Evolutionary conservation across 352 stramenopile genomes (phyloP), one percentile per base, ranked within the genome.

Genomic region (Phytophthora pisi): DNA sequence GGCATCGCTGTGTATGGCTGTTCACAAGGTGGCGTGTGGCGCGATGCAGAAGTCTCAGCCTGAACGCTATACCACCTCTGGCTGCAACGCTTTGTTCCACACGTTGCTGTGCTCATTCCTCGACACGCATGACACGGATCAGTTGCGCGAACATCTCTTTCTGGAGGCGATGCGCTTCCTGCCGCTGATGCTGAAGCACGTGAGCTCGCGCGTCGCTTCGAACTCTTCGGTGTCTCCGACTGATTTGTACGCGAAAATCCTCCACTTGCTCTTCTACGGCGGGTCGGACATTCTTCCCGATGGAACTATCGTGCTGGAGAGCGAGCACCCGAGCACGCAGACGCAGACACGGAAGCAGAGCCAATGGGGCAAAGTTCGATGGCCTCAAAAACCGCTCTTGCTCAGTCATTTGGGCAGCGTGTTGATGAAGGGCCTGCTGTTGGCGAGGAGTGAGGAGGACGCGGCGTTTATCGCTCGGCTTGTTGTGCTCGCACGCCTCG

Each of bases 341-440:
- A 96, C 88, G 3, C 86, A 93, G 62, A 96, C 88, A n/a, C 84
- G 84, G 9, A 94, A 94, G 68, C 86, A 94, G 57, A 94, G 86
- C 49, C 82, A 92, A 57, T 94, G 86, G 86, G 82, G 82, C 2
- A 94, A 94, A 66, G 81, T 94, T 16, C 81, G 86, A 31, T 89
- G 82, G 68, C 86, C 86, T 4, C 82, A 79, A 10, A 94, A 94
- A 61, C 88, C 88, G 15, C 47, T 96, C 40, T 51, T 96, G 60
- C 69, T 94, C 7, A 80, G 73, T 42, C 84, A 96, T 68, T 70
- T 96, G 26, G 86, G 86, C 3, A 90, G 81, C 9, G 73, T 96
- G 31, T 54, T 93, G 26, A 85, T 89, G 24, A 92, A 92, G 24
- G 83, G 86, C 16, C 63, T 94, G 16, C 51, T 96, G 24, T 62